Evolutionary conservation across 1,284 basidiomycete species (phyloP).

Genomic region (Austropuccinia psidii): DNA sequence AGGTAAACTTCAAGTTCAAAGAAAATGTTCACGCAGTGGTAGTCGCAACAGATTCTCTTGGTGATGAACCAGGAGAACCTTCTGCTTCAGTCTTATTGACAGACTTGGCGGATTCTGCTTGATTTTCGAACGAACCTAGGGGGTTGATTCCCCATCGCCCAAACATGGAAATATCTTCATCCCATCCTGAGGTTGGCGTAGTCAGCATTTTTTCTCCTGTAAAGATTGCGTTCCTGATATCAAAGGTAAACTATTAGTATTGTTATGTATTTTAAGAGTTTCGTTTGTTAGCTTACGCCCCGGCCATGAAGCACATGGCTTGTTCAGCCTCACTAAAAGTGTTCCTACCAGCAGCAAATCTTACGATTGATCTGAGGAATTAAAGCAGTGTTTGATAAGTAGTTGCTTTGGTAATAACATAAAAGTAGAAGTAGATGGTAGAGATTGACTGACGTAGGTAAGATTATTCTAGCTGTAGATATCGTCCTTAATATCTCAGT

Average conservation of each 20-base stretch:
- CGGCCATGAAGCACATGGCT: constrained; percentile 96
- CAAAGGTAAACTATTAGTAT: too few relatives aligned
- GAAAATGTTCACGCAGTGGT: too few relatives aligned
- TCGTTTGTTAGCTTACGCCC: constrained; percentile 53
- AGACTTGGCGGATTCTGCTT: too few relatives aligned
- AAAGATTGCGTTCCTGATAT: constrained; percentile 74
- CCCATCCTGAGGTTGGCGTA: constrained; percentile 62
- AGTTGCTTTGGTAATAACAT: neutral
- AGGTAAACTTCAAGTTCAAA: too few relatives aligned
- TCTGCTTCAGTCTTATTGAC: too few relatives aligned
- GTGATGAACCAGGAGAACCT: too few relatives aligned
- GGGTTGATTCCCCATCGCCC: constrained; percentile 82
- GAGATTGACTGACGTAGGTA: constrained; percentile 57
- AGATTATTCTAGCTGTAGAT: constrained; percentile 83
- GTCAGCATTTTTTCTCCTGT: constrained; percentile 97
- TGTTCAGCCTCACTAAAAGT: constrained; percentile 85
- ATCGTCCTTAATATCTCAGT: constrained; percentile 86
- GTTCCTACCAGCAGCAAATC: constrained; percentile 87
- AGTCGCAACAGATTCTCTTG: too few relatives aligned
- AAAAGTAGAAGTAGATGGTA: neutral
- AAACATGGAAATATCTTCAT: constrained; percentile 88
- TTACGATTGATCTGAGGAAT: constrained; percentile 73
- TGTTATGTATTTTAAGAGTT: too few relatives aligned
- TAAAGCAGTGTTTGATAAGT: neutral
- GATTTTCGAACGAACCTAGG: constrained; percentile 60